phyloP scores from a whole-genome alignment of 306 rosid genomes.

The Oemleria cerasiformis region DNA sequence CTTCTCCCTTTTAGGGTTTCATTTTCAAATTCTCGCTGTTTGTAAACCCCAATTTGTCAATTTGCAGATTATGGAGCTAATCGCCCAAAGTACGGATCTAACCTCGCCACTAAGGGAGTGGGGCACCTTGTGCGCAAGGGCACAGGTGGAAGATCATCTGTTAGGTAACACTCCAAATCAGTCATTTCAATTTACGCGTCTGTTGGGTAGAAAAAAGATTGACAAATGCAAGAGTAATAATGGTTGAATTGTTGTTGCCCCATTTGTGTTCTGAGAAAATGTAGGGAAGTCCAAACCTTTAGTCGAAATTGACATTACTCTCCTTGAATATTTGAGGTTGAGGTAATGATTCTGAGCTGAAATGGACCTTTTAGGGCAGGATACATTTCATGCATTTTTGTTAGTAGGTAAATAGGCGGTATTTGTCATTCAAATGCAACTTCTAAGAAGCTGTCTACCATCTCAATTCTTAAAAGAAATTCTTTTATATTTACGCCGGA shows the following conservation, averaged over 20 bases:
- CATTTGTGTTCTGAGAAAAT: conserved; percentile 1
- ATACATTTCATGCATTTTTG: not conserved
- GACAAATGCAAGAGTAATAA: not conserved
- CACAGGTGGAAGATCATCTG: conserved; percentile 98
- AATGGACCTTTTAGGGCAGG: not conserved
- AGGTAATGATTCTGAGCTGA: not conserved
- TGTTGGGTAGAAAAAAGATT: not conserved
- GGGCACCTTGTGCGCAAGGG: conserved; percentile 96
- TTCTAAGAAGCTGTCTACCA: not conserved
- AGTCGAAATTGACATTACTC: not conserved
- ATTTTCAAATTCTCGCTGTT: not conserved
- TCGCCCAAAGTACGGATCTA: conserved; percentile 61
- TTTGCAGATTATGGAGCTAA: conserved; percentile 59
- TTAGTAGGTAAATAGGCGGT: not conserved
- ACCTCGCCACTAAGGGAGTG: conserved; percentile 68
- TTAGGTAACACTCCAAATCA: conserved; percentile 46
- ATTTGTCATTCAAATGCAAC: not conserved
- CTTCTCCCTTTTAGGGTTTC: conserved; percentile 11
- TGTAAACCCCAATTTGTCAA: conserved; percentile 6
- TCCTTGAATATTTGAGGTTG: not conserved
- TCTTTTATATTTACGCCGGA: not conserved
- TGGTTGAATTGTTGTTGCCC: conserved; percentile 3
- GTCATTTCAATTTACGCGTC: not conserved
- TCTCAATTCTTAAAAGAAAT: not conserved
- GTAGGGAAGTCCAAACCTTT: conserved; percentile 10